A percentile compares a stretch with the other conserved stretches of the same genome.
Evolutionary conservation across 352 stramenopile species (phyloP).

Genomic region (Thalassiosira livingstoniorum): DNA sequence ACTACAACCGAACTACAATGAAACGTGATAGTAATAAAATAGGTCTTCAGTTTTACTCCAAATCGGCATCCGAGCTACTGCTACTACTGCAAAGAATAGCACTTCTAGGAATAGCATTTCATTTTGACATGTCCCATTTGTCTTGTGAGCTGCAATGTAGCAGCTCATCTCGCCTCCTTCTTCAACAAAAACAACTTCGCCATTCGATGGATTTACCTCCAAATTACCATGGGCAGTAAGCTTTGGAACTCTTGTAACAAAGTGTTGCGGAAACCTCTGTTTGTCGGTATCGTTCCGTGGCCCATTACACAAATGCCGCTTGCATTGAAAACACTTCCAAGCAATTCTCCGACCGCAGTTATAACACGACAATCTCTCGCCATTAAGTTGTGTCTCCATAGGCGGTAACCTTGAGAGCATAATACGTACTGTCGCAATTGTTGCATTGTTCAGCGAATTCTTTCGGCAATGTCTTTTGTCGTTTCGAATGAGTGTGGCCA

Average conservation of each 20-base stretch:
- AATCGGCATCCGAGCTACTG: too few species aligned
- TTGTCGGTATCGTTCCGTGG: not conserved
- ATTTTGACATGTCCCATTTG: too few species aligned
- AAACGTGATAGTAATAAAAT: too few species aligned
- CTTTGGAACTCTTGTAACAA: not conserved
- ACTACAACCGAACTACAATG: too few species aligned
- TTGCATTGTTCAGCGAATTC: not conserved
- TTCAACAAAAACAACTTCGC: too few species aligned
- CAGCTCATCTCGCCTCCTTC: too few species aligned
- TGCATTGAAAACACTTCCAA: constrained; percentile 1
- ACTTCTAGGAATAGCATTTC: too few species aligned
- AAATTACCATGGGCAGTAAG: not conserved
- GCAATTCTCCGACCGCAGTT: not conserved
- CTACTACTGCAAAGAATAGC: too few species aligned
- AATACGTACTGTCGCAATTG: not conserved
- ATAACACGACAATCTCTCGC: not conserved
- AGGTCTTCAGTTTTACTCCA: too few species aligned
- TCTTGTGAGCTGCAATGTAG: too few species aligned
- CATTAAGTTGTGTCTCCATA: not conserved
- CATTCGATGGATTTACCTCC: too few species aligned
- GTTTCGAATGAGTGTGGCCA: not conserved
- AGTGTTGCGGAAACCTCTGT: not conserved
- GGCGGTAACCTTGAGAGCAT: not conserved
- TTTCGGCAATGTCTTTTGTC: not conserved
- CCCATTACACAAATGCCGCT: not conserved